These are phyloP conservation scores for Escallonia rubra DNA, from an alignment of 129 eudicot species.

Conservation along the genomic window DNA sequence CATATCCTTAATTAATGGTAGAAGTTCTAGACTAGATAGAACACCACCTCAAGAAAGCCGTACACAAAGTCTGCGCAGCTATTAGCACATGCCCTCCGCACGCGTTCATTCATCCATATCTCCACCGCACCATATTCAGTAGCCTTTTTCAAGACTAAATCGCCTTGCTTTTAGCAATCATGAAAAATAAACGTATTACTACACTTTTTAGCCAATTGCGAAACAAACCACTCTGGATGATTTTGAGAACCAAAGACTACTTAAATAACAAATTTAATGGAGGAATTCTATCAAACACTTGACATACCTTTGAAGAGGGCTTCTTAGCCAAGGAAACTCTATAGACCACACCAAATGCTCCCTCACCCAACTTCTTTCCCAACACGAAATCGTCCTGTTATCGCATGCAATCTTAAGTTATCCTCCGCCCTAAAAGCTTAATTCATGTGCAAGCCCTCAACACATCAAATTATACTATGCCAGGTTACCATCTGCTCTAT, in stretches of 20 bases:
- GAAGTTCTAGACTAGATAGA: slow-evolving; percentile 6
- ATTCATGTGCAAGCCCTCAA: too few species aligned
- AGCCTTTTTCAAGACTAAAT: slow-evolving; percentile 91
- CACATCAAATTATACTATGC: too few species aligned
- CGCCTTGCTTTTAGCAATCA: slow-evolving; percentile 63
- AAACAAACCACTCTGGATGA: too few species aligned
- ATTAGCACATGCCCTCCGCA: slow-evolving; percentile 86
- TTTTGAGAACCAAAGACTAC: background rate
- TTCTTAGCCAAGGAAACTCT: slow-evolving; percentile 64
- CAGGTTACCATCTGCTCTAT: too few species aligned
- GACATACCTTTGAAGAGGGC: slow-evolving; percentile 58
- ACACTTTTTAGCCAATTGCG: slow-evolving; percentile 4
- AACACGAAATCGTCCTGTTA: slow-evolving; percentile 88
- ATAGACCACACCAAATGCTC: slow-evolving; percentile 93
- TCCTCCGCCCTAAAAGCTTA: too few species aligned
- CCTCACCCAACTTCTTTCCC: slow-evolving; percentile 98
- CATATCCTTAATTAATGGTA: background rate
- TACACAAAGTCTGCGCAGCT: slow-evolving; percentile 95
- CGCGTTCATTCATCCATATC: slow-evolving; percentile 99
- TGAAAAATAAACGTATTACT: slow-evolving; percentile 17
- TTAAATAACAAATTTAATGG: background rate
- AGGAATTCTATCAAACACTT: slow-evolving; percentile 9
- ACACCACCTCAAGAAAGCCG: slow-evolving; percentile 85
- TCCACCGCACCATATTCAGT: slow-evolving; percentile 99
- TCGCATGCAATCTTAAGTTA: background rate